Percentiles rank a stretch among this genome's conserved stretches.
phyloP scores from a whole-genome alignment of 805 yeast genomes.

The Torulaspora indica region DNA sequence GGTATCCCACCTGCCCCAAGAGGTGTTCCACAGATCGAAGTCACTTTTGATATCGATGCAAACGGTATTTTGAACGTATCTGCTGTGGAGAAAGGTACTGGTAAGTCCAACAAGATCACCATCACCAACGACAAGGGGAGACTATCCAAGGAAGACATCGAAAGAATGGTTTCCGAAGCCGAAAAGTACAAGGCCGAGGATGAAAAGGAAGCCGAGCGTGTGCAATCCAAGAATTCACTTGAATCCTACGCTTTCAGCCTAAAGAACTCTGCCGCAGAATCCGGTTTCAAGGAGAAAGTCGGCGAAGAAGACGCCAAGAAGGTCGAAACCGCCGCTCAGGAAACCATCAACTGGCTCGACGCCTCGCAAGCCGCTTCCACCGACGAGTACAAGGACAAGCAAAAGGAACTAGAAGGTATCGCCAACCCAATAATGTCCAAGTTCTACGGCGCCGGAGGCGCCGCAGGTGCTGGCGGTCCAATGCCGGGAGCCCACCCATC shows the following conservation, averaged over 20 bases:
- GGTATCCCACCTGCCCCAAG: constrained; percentile 99
- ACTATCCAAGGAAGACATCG: constrained; percentile 94
- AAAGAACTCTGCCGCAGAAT: constrained; percentile 75
- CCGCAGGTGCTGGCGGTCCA: constrained; percentile 38
- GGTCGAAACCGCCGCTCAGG: constrained; percentile 75
- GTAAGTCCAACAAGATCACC: constrained; percentile 94
- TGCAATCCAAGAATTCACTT: constrained; percentile 89
- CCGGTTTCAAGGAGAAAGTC: constrained; percentile 73
- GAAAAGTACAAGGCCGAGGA: constrained; percentile 97
- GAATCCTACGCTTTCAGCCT: constrained; percentile 94
- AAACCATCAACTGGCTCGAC: constrained; percentile 88
- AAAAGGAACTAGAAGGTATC: constrained; percentile 90
- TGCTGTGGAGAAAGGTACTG: constrained; percentile 97
- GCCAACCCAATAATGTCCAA: constrained; percentile 97
- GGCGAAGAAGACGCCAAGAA: constrained; percentile 63
- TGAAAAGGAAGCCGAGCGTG: constrained; percentile 89
- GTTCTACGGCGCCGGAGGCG: constrained; percentile 84
- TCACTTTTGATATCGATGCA: constrained; percentile 94
- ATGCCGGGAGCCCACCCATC: constrained; percentile 6
- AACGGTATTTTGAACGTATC: constrained; percentile 96
- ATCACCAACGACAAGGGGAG: constrained; percentile 99
- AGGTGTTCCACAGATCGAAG: constrained; percentile 98
- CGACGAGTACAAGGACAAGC: constrained; percentile 88
- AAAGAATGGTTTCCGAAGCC: constrained; percentile 96
- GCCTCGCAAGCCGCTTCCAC: constrained; percentile 86